Evolutionary conservation across 768 basidiomycete genomes (phyloP).

Genomic region (Amanita jacksonii): DNA sequence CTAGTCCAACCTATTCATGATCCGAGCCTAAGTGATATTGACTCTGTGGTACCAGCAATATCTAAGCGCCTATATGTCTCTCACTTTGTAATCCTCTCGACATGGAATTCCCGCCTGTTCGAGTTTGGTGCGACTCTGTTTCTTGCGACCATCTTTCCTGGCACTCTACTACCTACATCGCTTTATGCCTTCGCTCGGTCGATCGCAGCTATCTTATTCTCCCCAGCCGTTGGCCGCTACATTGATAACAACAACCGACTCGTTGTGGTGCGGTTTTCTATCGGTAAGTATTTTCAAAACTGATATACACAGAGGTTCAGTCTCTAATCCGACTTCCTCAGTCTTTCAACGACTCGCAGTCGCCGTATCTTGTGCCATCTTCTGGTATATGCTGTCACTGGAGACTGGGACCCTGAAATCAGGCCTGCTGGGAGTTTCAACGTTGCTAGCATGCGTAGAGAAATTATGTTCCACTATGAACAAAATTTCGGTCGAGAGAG

Average conservation of each 20-base stretch:
- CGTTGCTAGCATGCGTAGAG: slow-evolving; percentile 16
- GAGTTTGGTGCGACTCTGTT: slow-evolving; percentile 21
- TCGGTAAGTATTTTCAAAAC: slow-evolving; percentile 10
- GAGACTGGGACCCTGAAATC: slow-evolving; percentile 1
- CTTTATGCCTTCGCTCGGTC: slow-evolving; percentile 18
- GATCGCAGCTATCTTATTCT: slow-evolving; percentile 14
- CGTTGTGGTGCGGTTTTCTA: slow-evolving; percentile 16
- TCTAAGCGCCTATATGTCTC: slow-evolving; percentile 15
- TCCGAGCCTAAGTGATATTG: too few relatives aligned
- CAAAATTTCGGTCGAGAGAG: slow-evolving; percentile 18
- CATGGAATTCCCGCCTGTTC: slow-evolving; percentile 22
- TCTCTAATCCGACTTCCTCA: not conserved
- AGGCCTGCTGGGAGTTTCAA: slow-evolving; percentile 6
- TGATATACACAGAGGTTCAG: not conserved
- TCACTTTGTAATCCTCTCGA: slow-evolving; percentile 21
- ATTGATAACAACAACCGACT: slow-evolving; percentile 16
- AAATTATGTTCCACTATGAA: slow-evolving; percentile 20
- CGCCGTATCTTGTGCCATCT: slow-evolving; percentile 15
- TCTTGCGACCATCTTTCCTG: slow-evolving; percentile 16
- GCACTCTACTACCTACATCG: slow-evolving; percentile 19
- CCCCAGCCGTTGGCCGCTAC: slow-evolving; percentile 15
- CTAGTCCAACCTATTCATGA: too few relatives aligned
- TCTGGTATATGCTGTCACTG: slow-evolving; percentile 11
- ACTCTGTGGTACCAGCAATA: not conserved
- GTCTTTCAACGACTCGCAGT: slow-evolving; percentile 16